These are phyloP conservation scores for Penstemon newberryi DNA, from an alignment of 257 asterid genomes.

Conservation along the genomic window DNA sequence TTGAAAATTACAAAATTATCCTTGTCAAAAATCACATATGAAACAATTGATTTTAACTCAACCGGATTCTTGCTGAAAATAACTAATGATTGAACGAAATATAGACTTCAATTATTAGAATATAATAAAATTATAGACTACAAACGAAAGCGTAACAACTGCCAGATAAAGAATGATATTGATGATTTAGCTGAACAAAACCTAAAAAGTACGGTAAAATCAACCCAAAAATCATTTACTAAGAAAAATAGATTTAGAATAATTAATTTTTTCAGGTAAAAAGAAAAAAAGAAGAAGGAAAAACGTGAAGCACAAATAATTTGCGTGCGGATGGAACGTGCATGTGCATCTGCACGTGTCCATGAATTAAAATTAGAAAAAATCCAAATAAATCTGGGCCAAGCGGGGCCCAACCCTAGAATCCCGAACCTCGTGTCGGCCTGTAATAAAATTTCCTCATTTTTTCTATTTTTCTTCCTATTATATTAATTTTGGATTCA, in stretches of 20 bases:
- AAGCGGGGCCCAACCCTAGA: slow-evolving; percentile 20
- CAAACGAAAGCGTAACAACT: neutral
- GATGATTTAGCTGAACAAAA: neutral
- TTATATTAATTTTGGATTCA: slow-evolving; percentile 18
- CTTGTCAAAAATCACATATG: no score
- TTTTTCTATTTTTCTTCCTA: neutral
- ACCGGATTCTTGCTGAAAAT: no score
- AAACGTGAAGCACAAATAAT: neutral
- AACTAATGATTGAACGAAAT: no score
- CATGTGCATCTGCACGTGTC: slow-evolving; percentile 8
- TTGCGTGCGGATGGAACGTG: slow-evolving; percentile 16
- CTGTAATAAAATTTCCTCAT: slow-evolving; percentile 22
- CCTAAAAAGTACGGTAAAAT: no score
- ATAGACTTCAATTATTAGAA: no score
- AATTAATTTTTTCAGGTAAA: neutral
- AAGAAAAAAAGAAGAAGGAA: neutral
- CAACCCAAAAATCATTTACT: no score
- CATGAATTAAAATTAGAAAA: neutral
- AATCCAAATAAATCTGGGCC: neutral
- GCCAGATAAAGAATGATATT: neutral
- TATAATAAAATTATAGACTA: no score
- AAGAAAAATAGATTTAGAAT: no score
- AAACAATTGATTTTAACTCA: no score
- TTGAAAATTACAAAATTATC: no score
- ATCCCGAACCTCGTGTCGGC: slow-evolving; percentile 35